Conservation (phyloP, 1,139 yeast species). For the Tardiomyces depauwii region DNA sequence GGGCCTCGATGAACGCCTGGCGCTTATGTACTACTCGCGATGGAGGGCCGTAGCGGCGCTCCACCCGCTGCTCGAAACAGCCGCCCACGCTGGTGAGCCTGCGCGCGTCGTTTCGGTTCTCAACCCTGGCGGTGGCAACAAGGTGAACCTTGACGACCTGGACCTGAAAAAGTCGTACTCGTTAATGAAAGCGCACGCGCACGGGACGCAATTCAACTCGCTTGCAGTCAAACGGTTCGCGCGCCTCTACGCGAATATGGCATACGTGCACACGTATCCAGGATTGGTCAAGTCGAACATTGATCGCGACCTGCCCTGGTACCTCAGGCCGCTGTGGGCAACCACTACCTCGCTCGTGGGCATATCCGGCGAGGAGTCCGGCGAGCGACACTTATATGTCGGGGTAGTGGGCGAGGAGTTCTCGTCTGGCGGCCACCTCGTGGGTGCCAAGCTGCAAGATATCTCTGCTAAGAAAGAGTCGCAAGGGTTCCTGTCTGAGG, state of each 20-base stretch:
- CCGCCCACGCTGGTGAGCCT: conserved; percentile 15
- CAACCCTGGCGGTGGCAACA: conserved; percentile 16
- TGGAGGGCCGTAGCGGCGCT: conserved; percentile 17
- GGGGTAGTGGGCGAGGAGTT: conserved; percentile 13
- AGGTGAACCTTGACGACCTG: conserved; percentile 14
- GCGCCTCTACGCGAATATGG: conserved; percentile 15
- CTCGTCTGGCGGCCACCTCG: conserved; percentile 13
- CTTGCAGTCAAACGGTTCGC: conserved; percentile 16
- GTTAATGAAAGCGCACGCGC: conserved; percentile 8
- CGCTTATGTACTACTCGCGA: conserved; percentile 20
- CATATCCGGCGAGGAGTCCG: conserved; percentile 11
- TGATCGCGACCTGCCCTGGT: conserved; percentile 16
- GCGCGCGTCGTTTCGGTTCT: conserved; percentile 21
- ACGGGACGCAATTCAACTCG: conserved; percentile 13
- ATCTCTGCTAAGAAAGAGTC: conserved; percentile 6
- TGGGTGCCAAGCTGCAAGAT: conserved; percentile 9
- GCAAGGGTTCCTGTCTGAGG: conserved; percentile 10
- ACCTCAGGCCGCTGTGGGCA: conserved; percentile 9
- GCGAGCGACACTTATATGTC: conserved; percentile 15
- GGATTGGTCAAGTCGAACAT: conserved; percentile 19
- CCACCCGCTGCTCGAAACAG: conserved; percentile 16
- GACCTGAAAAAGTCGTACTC: conserved; percentile 15
- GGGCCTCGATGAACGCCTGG: conserved; percentile 19
- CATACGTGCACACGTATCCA: conserved; percentile 20
- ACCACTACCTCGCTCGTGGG: conserved; percentile 5